phyloP scores from a whole-genome alignment of 2,329 filamentous ascomycete genomes.

The Aotearoamyces nothofagi region DNA sequence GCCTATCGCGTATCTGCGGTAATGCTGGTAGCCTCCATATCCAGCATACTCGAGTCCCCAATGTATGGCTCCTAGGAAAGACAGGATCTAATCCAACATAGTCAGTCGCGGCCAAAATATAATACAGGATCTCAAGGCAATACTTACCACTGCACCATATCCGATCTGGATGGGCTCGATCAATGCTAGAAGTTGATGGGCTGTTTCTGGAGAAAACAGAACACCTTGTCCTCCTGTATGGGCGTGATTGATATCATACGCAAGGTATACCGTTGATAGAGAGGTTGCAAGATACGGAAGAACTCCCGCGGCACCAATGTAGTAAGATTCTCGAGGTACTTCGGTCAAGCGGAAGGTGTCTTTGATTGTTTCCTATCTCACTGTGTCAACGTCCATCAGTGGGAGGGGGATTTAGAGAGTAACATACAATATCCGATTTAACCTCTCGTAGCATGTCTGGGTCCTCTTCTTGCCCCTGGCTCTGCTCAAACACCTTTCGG shows the following conservation, averaged over 20 bases:
- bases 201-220: slow-evolving; percentile 52
- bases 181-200: slow-evolving; percentile 54
- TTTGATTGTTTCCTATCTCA: slow-evolving; percentile 43
- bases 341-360: slow-evolving; percentile 50
- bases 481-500: slow-evolving; percentile 31
- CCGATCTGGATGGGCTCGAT: slow-evolving; percentile 82
- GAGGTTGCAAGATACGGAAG: slow-evolving; percentile 79
- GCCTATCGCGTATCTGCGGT: slow-evolving; percentile 71
- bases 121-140: not conserved
- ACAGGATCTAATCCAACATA: slow-evolving; percentile 49
- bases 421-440: slow-evolving; percentile 40
- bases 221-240: slow-evolving; percentile 43
- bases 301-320: slow-evolving; percentile 62
- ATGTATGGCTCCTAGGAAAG: slow-evolving; percentile 85
- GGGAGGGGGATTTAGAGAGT: too few relatives aligned
- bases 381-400: too few relatives aligned
- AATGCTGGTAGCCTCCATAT: slow-evolving; percentile 51
- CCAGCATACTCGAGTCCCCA: slow-evolving; percentile 80
- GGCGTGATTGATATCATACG: slow-evolving; percentile 66
- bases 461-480: slow-evolving; percentile 8
- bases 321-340: slow-evolving; percentile 53
- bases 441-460: slow-evolving; percentile 37
- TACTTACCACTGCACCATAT: slow-evolving; percentile 67
- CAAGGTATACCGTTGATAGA: slow-evolving; percentile 64
- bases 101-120: not conserved